Base-by-base conservation (phyloP, 192 early-diverging fungal species). In the Pilaira anomala region DNA sequence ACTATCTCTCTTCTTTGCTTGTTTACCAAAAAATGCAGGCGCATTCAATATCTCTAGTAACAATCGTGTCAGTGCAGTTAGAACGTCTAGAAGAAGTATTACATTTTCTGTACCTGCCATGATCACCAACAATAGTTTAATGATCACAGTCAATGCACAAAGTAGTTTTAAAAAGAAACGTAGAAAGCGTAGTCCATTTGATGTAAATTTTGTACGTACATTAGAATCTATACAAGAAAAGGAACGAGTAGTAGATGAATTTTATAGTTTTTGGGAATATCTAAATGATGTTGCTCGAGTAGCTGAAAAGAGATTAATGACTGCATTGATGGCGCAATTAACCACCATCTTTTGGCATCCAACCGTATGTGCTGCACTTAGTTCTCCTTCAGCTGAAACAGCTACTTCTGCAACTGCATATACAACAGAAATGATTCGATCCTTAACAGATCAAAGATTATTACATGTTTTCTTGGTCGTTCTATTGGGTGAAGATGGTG, bases 281-380 rank as follows among this genome's bases (percentile, higher is more conserved):
- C 49, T 69, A 3, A 75, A 75, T 22, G 68, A 66, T 60, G 68
- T 75, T 33, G 73, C 73, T 8, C 57, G 73, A 24, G 64, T 75
- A 2, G 73, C 63, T 3, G 67, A 75, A 39, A 69, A 69, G 18
- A 64, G 73, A 42, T 42, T 75, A 16, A 75, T 68, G 52, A 69
- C 67, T 16, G 64, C 68, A 2, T 53, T 75, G 0, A 70, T 65
- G 52, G 67, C 73, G 0, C 73, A 75, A 28, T 58, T 75, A 3
- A 75, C 73, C 1, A 75, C 73, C 29, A 62, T 58, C 28, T 67
- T 75, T 22, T 75, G 73, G 73, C 73, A 75, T 59, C 73, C 73
- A 19, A 60, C 66, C 1, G 48, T 75, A 0, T 75, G 73, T 30
- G 66, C 67, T 5, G 63, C 73, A 1, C 60, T 75, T 1, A 63